Conservation (phyloP, 2,329 filamentous ascomycete species). For the Fusarium nygamai region DNA sequence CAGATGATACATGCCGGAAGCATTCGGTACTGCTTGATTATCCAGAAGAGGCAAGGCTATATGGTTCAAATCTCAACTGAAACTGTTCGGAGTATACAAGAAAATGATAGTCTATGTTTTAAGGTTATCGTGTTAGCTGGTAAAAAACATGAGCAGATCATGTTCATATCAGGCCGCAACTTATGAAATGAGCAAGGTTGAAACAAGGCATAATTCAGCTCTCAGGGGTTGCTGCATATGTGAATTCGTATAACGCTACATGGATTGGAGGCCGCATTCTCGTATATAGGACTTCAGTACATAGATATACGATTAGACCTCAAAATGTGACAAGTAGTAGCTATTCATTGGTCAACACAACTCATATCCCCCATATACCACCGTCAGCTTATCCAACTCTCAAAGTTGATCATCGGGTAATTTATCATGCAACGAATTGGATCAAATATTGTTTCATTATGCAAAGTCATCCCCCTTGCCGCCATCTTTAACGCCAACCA, state of each 20-base stretch:
- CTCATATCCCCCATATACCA: neutral
- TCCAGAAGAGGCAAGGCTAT: neutral
- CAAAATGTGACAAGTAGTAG: neutral
- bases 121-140: neutral
- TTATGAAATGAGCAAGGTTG: neutral
- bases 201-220: neutral
- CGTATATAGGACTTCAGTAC: neutral
- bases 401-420: neutral
- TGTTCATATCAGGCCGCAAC: neutral
- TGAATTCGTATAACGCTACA: neutral
- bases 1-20: neutral
- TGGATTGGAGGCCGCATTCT: neutral
- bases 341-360: neutral
- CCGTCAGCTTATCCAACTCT: neutral
- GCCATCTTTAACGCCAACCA: constrained; percentile 24
- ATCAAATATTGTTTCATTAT: constrained; percentile 10
- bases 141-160: neutral
- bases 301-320: neutral
- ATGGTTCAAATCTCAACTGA: neutral
- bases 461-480: constrained; percentile 8
- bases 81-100: neutral
- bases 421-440: neutral
- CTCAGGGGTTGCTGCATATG: neutral
- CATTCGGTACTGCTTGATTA: neutral
- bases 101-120: neutral